phyloP scores from a whole-genome alignment of 202 grass and related monocot genomes.

The Musa balbisiana region DNA sequence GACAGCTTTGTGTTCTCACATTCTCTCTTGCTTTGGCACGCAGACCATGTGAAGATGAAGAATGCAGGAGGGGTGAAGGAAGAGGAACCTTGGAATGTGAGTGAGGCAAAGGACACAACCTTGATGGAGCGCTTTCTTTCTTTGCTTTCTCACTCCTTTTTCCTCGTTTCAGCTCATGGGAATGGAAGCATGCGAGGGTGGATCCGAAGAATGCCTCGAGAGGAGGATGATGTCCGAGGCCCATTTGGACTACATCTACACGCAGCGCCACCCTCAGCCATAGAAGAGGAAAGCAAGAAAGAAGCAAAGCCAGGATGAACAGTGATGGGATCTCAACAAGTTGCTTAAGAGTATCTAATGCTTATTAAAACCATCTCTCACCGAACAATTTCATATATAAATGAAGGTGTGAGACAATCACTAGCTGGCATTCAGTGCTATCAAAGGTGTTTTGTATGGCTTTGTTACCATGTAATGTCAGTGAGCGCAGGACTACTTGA shows the following conservation, averaged over 20 bases:
- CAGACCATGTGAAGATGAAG: background rate
- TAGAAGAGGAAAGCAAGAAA: background rate
- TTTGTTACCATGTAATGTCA: too few relatives aligned
- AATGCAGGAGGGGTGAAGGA: background rate
- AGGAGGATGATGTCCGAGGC: constrained; percentile 10
- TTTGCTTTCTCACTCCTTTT: background rate
- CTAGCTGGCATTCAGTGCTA: too few relatives aligned
- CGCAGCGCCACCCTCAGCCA: constrained; percentile 11
- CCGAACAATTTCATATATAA: too few relatives aligned
- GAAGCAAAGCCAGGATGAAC: background rate
- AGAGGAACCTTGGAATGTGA: constrained; percentile 3
- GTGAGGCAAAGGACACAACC: background rate
- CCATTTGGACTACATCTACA: constrained; percentile 23
- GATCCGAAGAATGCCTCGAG: constrained; percentile 7
- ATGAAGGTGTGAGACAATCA: too few relatives aligned
- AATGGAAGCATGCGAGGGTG: background rate
- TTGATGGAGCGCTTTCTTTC: background rate
- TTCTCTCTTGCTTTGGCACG: background rate
- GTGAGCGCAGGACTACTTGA: too few relatives aligned
- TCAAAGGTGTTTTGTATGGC: too few relatives aligned
- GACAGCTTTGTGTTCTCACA: background rate
- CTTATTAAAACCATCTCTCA: too few relatives aligned
- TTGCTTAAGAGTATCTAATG: too few relatives aligned
- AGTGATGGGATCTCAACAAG: background rate
- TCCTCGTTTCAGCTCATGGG: background rate